Conservation (phyloP, 805 yeast genomes). For the Kodamaea neixiangensis region DNA sequence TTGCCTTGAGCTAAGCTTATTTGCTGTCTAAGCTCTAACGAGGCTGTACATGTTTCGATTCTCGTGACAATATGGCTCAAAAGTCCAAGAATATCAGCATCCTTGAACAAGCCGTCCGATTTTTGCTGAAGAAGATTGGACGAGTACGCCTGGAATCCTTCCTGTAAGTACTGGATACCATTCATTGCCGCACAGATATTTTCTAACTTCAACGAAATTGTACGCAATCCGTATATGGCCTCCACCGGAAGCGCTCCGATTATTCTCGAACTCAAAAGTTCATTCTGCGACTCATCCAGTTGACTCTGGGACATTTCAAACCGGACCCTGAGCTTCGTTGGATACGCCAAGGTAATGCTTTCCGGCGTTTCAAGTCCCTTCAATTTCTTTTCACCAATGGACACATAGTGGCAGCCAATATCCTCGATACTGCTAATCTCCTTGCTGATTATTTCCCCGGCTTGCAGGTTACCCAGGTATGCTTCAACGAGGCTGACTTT, state of each 20-base stretch:
- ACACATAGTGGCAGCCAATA: constrained; percentile 66
- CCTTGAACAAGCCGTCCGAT: constrained; percentile 23
- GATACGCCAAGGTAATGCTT: constrained; percentile 75
- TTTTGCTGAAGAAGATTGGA: constrained; percentile 25
- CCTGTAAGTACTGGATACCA: constrained; percentile 38
- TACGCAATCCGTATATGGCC: constrained; percentile 52
- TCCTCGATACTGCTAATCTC: constrained; percentile 67
- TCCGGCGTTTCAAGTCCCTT: constrained; percentile 96
- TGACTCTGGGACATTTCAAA: constrained; percentile 44
- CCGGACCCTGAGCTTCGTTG: constrained; percentile 62
- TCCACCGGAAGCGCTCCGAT: constrained; percentile 46
- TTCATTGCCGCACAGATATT: constrained; percentile 52
- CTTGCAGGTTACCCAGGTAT: constrained; percentile 48
- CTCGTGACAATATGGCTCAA: constrained; percentile 69
- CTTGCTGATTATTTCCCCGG: constrained; percentile 58
- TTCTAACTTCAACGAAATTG: constrained; percentile 59
- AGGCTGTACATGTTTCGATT: constrained; percentile 58
- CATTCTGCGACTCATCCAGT: constrained; percentile 20
- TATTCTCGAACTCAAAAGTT: constrained; percentile 34
- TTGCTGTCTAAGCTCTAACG: constrained; percentile 36
- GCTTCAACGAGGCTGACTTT: constrained; percentile 36
- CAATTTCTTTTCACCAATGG: constrained; percentile 82
- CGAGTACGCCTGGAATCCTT: constrained; percentile 26
- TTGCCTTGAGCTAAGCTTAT: constrained; percentile 24
- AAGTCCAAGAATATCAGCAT: constrained; percentile 51